Evolutionary conservation across 768 basidiomycete genomes (phyloP), one percentile per base, ranked within the genome.

Genomic region (Tulasnella sp.): DNA sequence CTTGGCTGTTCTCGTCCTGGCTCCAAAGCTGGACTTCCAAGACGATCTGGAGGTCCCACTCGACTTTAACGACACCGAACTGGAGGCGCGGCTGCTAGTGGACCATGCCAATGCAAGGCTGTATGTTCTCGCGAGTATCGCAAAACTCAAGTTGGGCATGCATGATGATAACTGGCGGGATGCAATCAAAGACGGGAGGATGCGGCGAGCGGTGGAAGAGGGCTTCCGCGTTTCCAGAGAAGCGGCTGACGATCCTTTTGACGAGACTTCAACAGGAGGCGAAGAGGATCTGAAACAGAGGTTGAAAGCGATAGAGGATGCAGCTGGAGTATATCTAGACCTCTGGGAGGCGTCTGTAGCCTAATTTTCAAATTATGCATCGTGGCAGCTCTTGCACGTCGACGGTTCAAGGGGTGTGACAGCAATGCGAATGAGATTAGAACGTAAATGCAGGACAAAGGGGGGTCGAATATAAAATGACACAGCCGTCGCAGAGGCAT

Each of bases 401-500:
- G 52, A 52, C n/a, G 0, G n/a, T 52, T 52, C 24, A n/a, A 19
- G 52, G 48, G 34, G 62, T 24, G 62, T 68, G 62, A 68, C 34
- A 68, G 27, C 62, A 34, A 68, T 68, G 62, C 62, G 62, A 68
- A 68, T 68, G 62, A 68, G 62, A 68, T 68, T 68, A 68, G 14
- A 58, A 58, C n/a, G 31, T 58, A 31, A 68, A 68, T 68, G 62
- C 62, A 68, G 62, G 31, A 68, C 62, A 68, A 68, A 68, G 62
- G 34, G n/a, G 42, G 34, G 62, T 68, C 62, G 62, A 68, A 36
- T 24, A 68, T 68, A 68, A 68, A 31, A 68, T 68, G 62, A 68
- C 62, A 68, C 62, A 68, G 62, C 62, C 62, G 27, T 68, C 62
- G 62, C 62, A 68, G 62, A 68, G 62, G 62, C 62, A 68, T 34